Conservation (phyloP, 1,139 yeast species). For the Yamadazyma pseudoaaseri region DNA sequence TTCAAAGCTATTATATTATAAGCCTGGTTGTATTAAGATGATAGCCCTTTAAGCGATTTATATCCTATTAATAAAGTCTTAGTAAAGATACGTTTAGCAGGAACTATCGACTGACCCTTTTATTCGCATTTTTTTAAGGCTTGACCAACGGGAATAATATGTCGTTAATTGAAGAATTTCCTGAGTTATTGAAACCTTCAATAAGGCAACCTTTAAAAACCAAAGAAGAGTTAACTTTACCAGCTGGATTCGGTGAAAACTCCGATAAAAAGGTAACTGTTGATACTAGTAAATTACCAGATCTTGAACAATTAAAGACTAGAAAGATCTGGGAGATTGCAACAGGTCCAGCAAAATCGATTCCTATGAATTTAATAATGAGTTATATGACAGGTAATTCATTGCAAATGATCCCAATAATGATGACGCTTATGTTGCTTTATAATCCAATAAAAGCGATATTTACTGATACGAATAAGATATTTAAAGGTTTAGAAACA, state of each 20-base stretch:
- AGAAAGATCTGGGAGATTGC: slow-evolving; percentile 90
- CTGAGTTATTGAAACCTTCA: slow-evolving; percentile 18
- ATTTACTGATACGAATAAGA: slow-evolving; percentile 47
- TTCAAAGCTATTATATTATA: too few relatives aligned
- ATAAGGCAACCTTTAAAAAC: slow-evolving; percentile 13
- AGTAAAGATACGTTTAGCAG: too few relatives aligned
- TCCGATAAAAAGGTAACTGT: slow-evolving; percentile 6
- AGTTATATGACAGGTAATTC: slow-evolving; percentile 93
- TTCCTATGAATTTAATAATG: slow-evolving; percentile 90
- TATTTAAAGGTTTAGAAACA: slow-evolving; percentile 38
- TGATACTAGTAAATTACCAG: slow-evolving; percentile 5
- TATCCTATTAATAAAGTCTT: too few relatives aligned
- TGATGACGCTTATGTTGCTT: slow-evolving; percentile 85
- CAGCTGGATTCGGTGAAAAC: slow-evolving; percentile 20
- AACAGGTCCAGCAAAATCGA: slow-evolving; percentile 73
- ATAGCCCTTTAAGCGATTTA: too few relatives aligned
- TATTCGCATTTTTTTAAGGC: slow-evolving; percentile 1
- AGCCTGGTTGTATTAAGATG: too few relatives aligned
- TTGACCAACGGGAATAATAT: neutral
- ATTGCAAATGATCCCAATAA: slow-evolving; percentile 84
- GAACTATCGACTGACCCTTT: slow-evolving; percentile 1
- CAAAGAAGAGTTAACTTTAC: slow-evolving; percentile 14
- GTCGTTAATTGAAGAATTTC: slow-evolving; percentile 8
- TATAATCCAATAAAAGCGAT: slow-evolving; percentile 78
- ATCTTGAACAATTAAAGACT: slow-evolving; percentile 37